Conservation (phyloP, 495 filamentous ascomycete genomes). For the Penicillium lividum region DNA sequence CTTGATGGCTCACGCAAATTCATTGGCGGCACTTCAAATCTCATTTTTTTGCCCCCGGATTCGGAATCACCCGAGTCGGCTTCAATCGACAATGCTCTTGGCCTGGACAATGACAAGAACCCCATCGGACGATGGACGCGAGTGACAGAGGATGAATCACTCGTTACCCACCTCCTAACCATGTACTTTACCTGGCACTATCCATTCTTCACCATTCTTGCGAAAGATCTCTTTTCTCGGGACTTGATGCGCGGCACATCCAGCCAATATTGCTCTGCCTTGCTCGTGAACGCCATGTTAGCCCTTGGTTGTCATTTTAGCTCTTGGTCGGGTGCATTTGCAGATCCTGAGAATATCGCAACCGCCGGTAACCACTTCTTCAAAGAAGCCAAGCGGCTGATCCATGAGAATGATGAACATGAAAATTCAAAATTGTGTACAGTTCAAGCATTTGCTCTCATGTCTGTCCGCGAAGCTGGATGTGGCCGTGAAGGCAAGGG, state of each 20-base stretch:
- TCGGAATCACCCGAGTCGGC: conserved; percentile 52
- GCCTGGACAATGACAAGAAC: conserved; percentile 10
- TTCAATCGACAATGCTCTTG: conserved; percentile 22
- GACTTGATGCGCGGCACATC: conserved; percentile 74
- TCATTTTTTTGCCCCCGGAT: conserved; percentile 74
- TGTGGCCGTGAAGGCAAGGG: conserved; percentile 94
- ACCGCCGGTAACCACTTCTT: conserved; percentile 98
- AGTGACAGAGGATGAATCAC: conserved; percentile 75
- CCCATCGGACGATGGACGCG: conserved; percentile 82
- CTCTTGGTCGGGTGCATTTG: conserved; percentile 68
- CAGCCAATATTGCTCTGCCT: conserved; percentile 76
- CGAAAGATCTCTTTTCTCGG: conserved; percentile 83
- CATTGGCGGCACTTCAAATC: conserved; percentile 91
- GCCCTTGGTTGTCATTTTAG: conserved; percentile 96
- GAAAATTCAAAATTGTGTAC: conserved; percentile 90
- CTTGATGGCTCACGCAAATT: conserved; percentile 91
- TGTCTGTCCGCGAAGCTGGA: conserved; percentile 96
- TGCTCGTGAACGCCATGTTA: conserved; percentile 96
- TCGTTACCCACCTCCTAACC: conserved; percentile 85
- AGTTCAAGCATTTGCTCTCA: conserved; percentile 89
- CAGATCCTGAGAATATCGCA: conserved; percentile 66
- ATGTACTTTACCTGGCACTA: conserved; percentile 99
- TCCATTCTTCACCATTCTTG: conserved; percentile 90
- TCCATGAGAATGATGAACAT: conserved; percentile 90
- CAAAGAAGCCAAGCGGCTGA: conserved; percentile 86